Conservation (phyloP, 1,284 basidiomycete species). For the Puccinia coronata region DNA sequence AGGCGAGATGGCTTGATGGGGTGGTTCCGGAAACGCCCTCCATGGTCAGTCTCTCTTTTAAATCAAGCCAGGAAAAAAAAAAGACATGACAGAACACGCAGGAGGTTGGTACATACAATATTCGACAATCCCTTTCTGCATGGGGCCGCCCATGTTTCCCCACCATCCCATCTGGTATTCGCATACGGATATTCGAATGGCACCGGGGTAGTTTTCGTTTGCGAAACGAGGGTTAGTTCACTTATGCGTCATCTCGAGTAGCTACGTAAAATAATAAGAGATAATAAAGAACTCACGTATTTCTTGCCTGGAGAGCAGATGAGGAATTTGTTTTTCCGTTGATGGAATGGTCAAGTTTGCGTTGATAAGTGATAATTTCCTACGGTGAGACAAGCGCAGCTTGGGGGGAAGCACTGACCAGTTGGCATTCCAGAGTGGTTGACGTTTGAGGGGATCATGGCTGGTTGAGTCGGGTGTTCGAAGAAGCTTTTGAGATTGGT, state of each 20-base stretch:
- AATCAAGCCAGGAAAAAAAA: background rate
- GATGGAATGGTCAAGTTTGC: background rate
- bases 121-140: constrained; percentile 74
- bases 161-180: constrained; percentile 77
- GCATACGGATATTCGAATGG: background rate
- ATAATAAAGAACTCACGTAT: constrained; percentile 9
- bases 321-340: background rate
- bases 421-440: constrained; percentile 27
- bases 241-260: background rate
- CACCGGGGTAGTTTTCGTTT: background rate
- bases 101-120: constrained; percentile 66
- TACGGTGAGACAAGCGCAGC: background rate
- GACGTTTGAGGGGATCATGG: constrained; percentile 29
- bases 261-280: background rate
- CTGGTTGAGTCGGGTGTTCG: constrained; percentile 10
- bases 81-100: background rate
- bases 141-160: constrained; percentile 74
- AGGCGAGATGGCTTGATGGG: constrained; percentile 72
- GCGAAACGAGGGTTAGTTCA: background rate
- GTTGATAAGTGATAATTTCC: too few species aligned
- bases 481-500: background rate
- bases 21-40: background rate
- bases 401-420: background rate
- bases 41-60: constrained; percentile 3
- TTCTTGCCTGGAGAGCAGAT: constrained; percentile 16